Evolutionary conservation across 129 eudicot species (phyloP), one percentile per base, ranked within the genome.

Genomic region (Lactuca saligna): DNA sequence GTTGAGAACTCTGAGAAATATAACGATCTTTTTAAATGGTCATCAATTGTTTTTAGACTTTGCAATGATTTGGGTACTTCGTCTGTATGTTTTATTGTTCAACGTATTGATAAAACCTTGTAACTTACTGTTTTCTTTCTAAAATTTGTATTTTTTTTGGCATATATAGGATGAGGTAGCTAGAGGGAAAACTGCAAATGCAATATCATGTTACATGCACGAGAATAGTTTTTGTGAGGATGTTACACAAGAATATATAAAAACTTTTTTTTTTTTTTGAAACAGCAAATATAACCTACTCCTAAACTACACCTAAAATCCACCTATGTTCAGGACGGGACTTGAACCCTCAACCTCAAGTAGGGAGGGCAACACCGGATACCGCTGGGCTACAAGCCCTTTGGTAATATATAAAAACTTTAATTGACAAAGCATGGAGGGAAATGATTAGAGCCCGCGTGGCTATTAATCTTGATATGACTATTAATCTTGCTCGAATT

Each of bases 401-500:
- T n/a, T n/a, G n/a, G n/a, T n/a, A n/a, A n/a, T n/a, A n/a, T n/a
- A n/a, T n/a, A n/a, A n/a, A n/a, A n/a, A 48, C 57, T 7, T 57
- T 77, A 44, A 48, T 80, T 0, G 83, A 66, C 14, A 41, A 49
- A 75, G 58, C 82, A 29, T 74, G 82, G 84, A 75, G 16, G 82
- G 75, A 57, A 39, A 64, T 82, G 79, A 85, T 74, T 17, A 78
- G 78, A 75, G 76, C 54, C 7, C 54, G 53, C 25, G 39, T 80
- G 9, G 65, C 59, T 57, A 69, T 71, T 37, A 60, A 68, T 20
- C 42, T 57, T n/a, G 37, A 73, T 17, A 73, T 79, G 55, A 83
- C 81, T 1, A 73, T 86, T 69, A 86, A 86, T 61, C 79, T 86
- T 39, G 86, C 81, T 39, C 75, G 88, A 31, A 63, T 76, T 6